Percentiles rank a stretch among this genome's conserved stretches.
Evolutionary conservation across 306 rosid species (phyloP).

Genomic region (Cyamopsis tetragonoloba): DNA sequence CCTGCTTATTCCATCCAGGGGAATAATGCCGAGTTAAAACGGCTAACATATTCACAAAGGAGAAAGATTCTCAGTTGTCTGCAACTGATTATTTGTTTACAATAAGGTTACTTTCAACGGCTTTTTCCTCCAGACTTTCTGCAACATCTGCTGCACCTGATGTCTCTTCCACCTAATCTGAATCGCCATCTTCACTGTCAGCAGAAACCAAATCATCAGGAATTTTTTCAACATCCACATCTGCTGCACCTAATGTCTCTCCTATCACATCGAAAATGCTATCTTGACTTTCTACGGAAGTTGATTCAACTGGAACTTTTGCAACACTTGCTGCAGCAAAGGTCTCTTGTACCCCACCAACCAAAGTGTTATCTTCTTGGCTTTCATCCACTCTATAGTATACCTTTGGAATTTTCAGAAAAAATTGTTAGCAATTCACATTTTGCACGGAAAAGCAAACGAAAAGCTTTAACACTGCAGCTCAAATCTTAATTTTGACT

Average conservation of each 20-base stretch:
- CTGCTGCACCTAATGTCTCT: conserved; percentile 24
- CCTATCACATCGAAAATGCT: neutral
- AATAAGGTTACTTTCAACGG: conserved; percentile 11
- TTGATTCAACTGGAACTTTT: neutral
- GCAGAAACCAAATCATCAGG: conserved; percentile 9
- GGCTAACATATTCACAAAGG: neutral
- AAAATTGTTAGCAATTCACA: conserved; percentile 21
- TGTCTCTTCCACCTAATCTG: neutral
- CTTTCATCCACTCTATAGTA: conserved; percentile 63
- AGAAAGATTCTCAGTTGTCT: conserved; percentile 10
- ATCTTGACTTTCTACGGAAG: neutral
- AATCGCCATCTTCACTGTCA: neutral
- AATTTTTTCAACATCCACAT: neutral
- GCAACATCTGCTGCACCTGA: conserved; percentile 3
- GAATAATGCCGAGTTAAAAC: neutral
- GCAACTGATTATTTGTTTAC: conserved; percentile 7
- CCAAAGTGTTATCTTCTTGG: conserved; percentile 31
- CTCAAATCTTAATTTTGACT: conserved; percentile 11
- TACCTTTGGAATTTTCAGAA: conserved; percentile 42
- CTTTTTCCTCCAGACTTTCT: neutral
- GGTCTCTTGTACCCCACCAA: conserved; percentile 17
- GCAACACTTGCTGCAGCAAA: conserved; percentile 12
- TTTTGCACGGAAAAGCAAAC: neutral
- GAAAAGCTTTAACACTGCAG: neutral
- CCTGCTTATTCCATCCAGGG: neutral